Evolutionary conservation across 2,329 filamentous ascomycete species (phyloP), one percentile per base, ranked within the genome.

Genomic region (Diaporthe velutina): DNA sequence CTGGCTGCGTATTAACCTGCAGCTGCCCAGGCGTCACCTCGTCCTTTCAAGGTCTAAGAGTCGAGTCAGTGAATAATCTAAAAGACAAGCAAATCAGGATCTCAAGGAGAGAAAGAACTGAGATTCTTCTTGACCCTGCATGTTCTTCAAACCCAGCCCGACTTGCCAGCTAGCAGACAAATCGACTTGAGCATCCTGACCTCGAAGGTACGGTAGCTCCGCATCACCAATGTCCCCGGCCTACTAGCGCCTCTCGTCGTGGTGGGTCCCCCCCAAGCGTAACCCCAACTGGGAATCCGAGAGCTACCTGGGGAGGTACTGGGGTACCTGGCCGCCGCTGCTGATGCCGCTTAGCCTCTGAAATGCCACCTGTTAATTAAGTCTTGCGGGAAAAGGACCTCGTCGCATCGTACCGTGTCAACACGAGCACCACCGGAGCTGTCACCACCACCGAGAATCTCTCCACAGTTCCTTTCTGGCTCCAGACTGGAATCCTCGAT

Each of bases 361-460:
- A 71, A 72, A 74, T 70, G 75, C 75, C 75, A 76, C 75, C 75
- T 76, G 73, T 76, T 74, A 74, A 74, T 74, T 74, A 71, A 71
- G 70, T 40, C 48, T 40, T 38, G 48, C 33, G 35, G 33, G 48
- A 40, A 68, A 54, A 68, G 45, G 48, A 50, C 33, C 48, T 54
- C 64, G 64, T 68, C 64, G 48, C 48, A 72, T 60, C 74, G 73
- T 68, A 61, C 35, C 66, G 58, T 48, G 48, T 68, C 50, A 57
- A 55, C 57, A 50, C 50, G 30, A 67, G 61, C 61, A 67, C 40
- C 28, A 22, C 22, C 50, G 57, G 42, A 57, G 57, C 52, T 58
- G 54, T 64, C 68, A 72, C 55, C 73, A 15, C 38, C 73, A 68
- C 66, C 40, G 57, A 58, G n/a, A 58, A 66, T 45, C 57, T 66